Percentiles rank a stretch among this genome's conserved stretches.
These are phyloP conservation scores for Inonotus hispidus DNA, from an alignment of 1,284 basidiomycete genomes.

Conservation along the genomic window DNA sequence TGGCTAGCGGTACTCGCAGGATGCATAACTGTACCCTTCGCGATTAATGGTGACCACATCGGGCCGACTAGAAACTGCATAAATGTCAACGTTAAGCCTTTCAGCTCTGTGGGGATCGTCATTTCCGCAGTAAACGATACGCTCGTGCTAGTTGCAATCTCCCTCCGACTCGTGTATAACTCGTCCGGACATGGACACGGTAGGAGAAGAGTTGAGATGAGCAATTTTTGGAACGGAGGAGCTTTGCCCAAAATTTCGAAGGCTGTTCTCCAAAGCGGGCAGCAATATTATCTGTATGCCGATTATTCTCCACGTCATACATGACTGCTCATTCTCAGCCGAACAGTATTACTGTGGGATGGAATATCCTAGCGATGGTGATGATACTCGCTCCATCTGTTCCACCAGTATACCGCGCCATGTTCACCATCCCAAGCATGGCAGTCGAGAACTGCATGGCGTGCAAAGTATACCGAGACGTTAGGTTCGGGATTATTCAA, in stretches of 20 bases:
- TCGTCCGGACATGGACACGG: not conserved
- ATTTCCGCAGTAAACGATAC: not conserved
- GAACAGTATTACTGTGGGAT: constrained; percentile 23
- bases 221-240: constrained; percentile 24
- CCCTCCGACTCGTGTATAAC: constrained; percentile 1
- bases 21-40: constrained; percentile 13
- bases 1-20: constrained; percentile 12
- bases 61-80: not conserved
- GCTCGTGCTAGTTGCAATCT: constrained; percentile 2
- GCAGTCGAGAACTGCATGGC: constrained; percentile 28
- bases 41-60: constrained; percentile 8
- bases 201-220: not conserved
- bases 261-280: constrained; percentile 27
- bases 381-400: constrained; percentile 20
- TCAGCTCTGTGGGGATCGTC: not conserved
- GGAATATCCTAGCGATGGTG: constrained; percentile 22
- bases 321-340: not conserved
- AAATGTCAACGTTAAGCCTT: not conserved
- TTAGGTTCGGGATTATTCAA: constrained; percentile 20
- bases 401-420: constrained; percentile 17
- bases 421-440: constrained; percentile 22
- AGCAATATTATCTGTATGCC: constrained; percentile 32
- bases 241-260: constrained; percentile 26
- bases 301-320: not conserved
- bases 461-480: constrained; percentile 26